These are phyloP conservation scores for Cryphonectria naterciae DNA, from an alignment of 2,329 filamentous ascomycete genomes.

Conservation along the genomic window DNA sequence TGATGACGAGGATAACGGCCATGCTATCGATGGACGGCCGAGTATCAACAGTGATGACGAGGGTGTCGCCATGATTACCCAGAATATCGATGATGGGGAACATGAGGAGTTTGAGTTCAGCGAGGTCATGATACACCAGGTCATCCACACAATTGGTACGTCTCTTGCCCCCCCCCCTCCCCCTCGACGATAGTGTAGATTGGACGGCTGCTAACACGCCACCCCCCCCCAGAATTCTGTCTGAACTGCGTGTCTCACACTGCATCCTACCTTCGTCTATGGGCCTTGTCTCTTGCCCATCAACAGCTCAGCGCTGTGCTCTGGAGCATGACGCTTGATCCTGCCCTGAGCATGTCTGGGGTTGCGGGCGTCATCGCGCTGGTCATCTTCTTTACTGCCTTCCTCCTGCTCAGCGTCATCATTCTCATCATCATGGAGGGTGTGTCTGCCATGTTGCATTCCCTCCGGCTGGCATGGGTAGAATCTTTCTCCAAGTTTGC, in stretches of 20 bases:
- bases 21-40: constrained; percentile 62
- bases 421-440: constrained; percentile 94
- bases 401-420: constrained; percentile 75
- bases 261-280: constrained; percentile 96
- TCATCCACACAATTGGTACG: constrained; percentile 97
- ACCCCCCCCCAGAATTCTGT: constrained; percentile 79
- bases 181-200: neutral
- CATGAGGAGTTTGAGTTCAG: constrained; percentile 97
- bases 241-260: constrained; percentile 99
- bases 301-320: constrained; percentile 95
- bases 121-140: constrained; percentile 97
- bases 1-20: constrained; percentile 70
- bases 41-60: constrained; percentile 71
- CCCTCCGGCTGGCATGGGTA: constrained; percentile 90
- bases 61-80: constrained; percentile 84
- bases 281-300: constrained; percentile 95
- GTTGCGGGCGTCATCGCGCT: constrained; percentile 76
- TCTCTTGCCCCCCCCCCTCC: neutral
- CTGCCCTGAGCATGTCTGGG: constrained; percentile 70
- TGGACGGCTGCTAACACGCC: constrained; percentile 36
- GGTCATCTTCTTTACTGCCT: constrained; percentile 81
- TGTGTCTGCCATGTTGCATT: constrained; percentile 94
- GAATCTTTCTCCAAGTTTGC: constrained; percentile 98
- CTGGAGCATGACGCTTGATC: constrained; percentile 92
- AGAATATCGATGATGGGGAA: constrained; percentile 78